Percentiles rank a stretch among this genome's conserved stretches.
These are phyloP conservation scores for Lachancea dasiensis DNA, from an alignment of 805 yeast species.

Conservation along the genomic window DNA sequence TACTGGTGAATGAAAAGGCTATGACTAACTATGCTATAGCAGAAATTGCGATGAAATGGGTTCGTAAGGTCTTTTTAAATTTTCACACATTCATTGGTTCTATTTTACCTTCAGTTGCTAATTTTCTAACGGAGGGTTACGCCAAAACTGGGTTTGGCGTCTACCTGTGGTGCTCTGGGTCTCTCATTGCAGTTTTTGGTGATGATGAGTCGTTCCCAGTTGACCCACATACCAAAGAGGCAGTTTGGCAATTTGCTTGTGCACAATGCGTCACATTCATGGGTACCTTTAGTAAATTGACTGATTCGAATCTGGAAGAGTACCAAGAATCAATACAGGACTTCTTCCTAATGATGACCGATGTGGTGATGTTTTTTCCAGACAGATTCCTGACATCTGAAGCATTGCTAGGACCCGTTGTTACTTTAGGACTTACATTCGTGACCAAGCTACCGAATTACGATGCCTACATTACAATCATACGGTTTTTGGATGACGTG, in stretches of 20 bases:
- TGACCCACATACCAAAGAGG: slow-evolving; percentile 40
- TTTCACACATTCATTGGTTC: slow-evolving; percentile 37
- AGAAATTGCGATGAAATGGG: slow-evolving; percentile 66
- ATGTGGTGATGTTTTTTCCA: slow-evolving; percentile 66
- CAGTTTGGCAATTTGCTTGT: slow-evolving; percentile 69
- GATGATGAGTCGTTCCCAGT: slow-evolving; percentile 39
- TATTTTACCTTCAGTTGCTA: slow-evolving; percentile 59
- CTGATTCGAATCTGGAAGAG: slow-evolving; percentile 18
- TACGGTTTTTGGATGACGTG: slow-evolving; percentile 77
- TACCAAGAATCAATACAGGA: slow-evolving; percentile 70
- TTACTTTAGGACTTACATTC: slow-evolving; percentile 50
- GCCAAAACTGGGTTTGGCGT: slow-evolving; percentile 67
- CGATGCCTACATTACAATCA: slow-evolving; percentile 62
- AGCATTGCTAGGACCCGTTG: slow-evolving; percentile 45
- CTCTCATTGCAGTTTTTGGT: slow-evolving; percentile 67
- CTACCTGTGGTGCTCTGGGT: slow-evolving; percentile 85
- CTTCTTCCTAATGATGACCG: slow-evolving; percentile 74
- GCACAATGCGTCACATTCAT: slow-evolving; percentile 61
- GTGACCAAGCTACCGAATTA: slow-evolving; percentile 53
- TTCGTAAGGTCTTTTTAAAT: slow-evolving; percentile 57
- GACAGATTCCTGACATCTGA: slow-evolving; percentile 29
- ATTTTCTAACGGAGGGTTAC: slow-evolving; percentile 64
- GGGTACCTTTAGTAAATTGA: slow-evolving; percentile 32
- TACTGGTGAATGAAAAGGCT: slow-evolving; percentile 24
- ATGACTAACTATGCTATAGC: slow-evolving; percentile 34